Evolutionary conservation across 768 basidiomycete species (phyloP), one percentile per base, ranked within the genome.

Genomic region (Mycena filopes): DNA sequence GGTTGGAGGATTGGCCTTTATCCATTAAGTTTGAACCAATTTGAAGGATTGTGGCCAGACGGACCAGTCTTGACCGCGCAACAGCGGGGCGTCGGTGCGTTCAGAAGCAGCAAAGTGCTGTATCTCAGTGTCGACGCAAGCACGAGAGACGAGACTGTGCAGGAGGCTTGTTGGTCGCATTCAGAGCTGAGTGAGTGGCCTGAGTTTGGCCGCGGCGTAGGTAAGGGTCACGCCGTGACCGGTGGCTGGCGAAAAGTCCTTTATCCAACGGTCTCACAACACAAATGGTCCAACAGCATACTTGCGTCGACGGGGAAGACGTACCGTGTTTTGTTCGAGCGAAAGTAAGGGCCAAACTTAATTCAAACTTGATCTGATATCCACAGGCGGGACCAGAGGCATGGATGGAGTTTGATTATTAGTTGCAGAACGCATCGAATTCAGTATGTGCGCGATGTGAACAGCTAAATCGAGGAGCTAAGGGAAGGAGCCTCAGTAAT

Each of bases 221-320:
- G n/a, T n/a, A n/a, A n/a, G n/a, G n/a, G n/a, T n/a, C n/a, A n/a
- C n/a, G n/a, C n/a, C n/a, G n/a, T n/a, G n/a, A n/a, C 31, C 12
- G 31, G 12, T 33, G 31, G 12, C 12, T 33, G 31, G 12, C 31
- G 31, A 5, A 33, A 33, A 33, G 12, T 33, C 7, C 12, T 33
- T 6, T 33, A 6, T 4, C 15, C 67, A 70, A 71, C 48, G 23
- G 71, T 72, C 43, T 67, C 71, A 5, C 68, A 71, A 26, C 71
- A 71, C 57, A 71, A 71, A 45, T 74, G 71, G 73, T 65, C 71
- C 0, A 60, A 53, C 18, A 72, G 71, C 46, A 72, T 66, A 66
- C 60, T 74, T 15, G 49, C 64, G 6, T 66, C 63, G 10, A 65
- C 73, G 15, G 73, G 72, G 40, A 70, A 71, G 49, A 74, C 73